A percentile compares a stretch with the other conserved stretches of the same genome.
Evolutionary conservation across 169 alveolate species (phyloP).

Genomic region (Cryptosporidium bovis): DNA sequence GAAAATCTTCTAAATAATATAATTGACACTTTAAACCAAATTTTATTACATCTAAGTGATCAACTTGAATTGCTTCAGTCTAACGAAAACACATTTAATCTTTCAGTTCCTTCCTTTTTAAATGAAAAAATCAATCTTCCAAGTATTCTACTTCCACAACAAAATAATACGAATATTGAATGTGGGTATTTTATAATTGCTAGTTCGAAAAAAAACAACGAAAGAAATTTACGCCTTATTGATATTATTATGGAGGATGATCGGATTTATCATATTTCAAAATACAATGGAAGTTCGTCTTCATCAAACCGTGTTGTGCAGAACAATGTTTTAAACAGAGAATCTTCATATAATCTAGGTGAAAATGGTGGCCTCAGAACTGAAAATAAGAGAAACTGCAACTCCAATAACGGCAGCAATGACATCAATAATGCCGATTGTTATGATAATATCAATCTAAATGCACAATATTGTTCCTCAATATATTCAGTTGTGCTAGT

Average conservation of each 20-base stretch:
- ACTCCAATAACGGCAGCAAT: neutral
- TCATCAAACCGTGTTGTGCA: no score
- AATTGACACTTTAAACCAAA: constrained; percentile 4
- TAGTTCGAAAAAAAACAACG: constrained; percentile 21
- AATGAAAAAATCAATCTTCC: constrained; percentile 54
- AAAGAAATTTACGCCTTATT: constrained; percentile 19
- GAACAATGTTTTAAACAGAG: no score
- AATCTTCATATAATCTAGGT: neutral
- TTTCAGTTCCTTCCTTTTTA: constrained; percentile 53
- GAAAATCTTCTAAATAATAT: constrained; percentile 15
- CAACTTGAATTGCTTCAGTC: constrained; percentile 48
- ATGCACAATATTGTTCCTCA: neutral
- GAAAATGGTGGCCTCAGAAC: neutral
- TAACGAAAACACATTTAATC: constrained; percentile 32
- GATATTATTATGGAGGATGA: constrained; percentile 71
- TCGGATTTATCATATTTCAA: constrained; percentile 42
- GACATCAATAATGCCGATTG: neutral
- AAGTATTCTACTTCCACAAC: constrained; percentile 43
- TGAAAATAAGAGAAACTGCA: neutral
- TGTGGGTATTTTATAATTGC: constrained; percentile 53
- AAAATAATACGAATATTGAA: constrained; percentile 27
- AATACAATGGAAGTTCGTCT: no score
- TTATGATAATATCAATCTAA: neutral
- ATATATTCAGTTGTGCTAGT: constrained; percentile 39
- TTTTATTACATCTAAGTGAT: constrained; percentile 4